Evolutionary conservation across 169 alveolate species (phyloP), one percentile per base, ranked within the genome.

Genomic region (Plasmodium vivax): DNA sequence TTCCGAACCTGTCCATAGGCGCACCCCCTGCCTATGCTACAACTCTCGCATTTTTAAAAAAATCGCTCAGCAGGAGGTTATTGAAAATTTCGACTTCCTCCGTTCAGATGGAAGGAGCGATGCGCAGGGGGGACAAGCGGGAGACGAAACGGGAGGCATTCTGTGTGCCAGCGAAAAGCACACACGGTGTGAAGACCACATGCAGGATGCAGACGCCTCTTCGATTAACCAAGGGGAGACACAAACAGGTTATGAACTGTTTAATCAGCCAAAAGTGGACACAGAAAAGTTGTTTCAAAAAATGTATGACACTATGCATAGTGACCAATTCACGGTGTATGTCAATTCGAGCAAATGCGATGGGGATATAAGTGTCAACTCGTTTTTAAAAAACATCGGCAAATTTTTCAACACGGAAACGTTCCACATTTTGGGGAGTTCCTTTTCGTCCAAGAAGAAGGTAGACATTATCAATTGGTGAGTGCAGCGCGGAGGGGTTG

Each of bases 391-490:
- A 34, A 75, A 87, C 68, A 43, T 87, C 8, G 43, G 62, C 30
- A 27, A 74, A 0, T 41, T 51, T 51, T 87, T 87, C 71, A 87
- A 87, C 62, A 74, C 85, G 19, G 79, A n/a, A 3, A 87, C 87
- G 0, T 87, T 87, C 45, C 81, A 77, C 45, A 34, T 87, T 34
- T 71, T 87, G 51, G 77, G 56, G 68, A 27, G 47, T 36, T 75
- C 87, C 45, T 87, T 87, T 56, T 75, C 84, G 9, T 87, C 93
- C 80, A 87, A 87, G 68, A 87, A 87, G 47, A 87, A 87, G 71
- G 30, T 30, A 54, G 93, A 87, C 71, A 77, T 87, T 56, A 87
- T 79, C n/a, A 87, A 77, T 16, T 87, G 93, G 93, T 87, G 71
- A 71, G 6, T 68, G 7, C 14, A 23, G 0, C 47, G 0, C 51